phyloP scores from a whole-genome alignment of 2,329 filamentous ascomycete species.

The Sporothrix pseudoabietina region DNA sequence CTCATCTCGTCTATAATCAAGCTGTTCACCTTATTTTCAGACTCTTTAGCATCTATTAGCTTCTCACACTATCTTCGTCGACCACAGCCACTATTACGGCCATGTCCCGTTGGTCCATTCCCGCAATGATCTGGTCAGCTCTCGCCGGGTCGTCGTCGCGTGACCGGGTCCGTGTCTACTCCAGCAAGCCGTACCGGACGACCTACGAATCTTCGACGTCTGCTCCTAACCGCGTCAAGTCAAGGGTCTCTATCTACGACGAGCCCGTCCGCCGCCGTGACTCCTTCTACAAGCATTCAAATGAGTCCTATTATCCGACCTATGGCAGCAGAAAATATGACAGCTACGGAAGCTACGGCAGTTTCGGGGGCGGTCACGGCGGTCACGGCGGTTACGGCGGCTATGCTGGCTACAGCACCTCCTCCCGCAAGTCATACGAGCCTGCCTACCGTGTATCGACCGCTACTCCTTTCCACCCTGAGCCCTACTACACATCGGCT shows the following conservation, averaged over 20 bases:
- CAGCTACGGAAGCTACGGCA: too few species aligned
- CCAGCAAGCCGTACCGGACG: background rate
- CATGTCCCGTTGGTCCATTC: slow-evolving; percentile 15
- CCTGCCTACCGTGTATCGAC: background rate
- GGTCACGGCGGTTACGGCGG: background rate
- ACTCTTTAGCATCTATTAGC: background rate
- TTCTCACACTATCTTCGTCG: background rate
- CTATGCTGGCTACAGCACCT: background rate
- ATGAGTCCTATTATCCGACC: background rate
- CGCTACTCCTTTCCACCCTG: background rate
- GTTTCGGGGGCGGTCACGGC: background rate
- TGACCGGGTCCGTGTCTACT: background rate
- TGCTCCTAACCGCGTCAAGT: background rate
- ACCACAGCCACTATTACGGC: background rate
- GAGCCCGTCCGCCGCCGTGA: background rate
- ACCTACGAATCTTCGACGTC: background rate
- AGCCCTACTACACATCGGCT: background rate
- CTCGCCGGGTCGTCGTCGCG: background rate
- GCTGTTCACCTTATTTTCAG: background rate
- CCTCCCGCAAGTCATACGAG: background rate
- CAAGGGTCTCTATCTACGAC: slow-evolving; percentile 1
- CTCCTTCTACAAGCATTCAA: background rate
- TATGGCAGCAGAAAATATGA: too few species aligned
- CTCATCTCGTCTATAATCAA: background rate
- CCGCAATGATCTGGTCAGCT: background rate